A percentile compares a stretch with the other conserved stretches of the same genome.
phyloP scores from a whole-genome alignment of 139 green algal genomes.

The Spirogloea muscicola region DNA sequence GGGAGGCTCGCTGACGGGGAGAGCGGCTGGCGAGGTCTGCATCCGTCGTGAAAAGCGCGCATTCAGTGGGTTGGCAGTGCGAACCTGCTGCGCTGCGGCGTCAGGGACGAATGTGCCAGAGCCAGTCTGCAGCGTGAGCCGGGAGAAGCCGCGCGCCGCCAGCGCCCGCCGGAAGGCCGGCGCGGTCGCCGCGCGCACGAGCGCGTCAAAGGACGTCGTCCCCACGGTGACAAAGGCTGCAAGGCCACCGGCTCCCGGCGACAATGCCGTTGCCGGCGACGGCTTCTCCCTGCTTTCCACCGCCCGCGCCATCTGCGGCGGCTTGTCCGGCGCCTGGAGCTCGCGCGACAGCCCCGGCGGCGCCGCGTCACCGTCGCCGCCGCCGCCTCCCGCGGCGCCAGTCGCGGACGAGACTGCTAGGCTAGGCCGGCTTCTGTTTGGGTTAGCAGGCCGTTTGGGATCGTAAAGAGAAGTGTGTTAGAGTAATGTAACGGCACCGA shows the following conservation, averaged over 20 bases:
- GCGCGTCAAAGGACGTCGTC: conserved; percentile 50
- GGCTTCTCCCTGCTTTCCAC: background rate
- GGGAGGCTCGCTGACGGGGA: too few relatives aligned
- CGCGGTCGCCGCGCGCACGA: conserved; percentile 39
- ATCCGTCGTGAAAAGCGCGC: background rate
- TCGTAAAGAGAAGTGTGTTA: too few relatives aligned
- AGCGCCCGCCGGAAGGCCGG: conserved; percentile 9
- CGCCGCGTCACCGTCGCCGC: background rate
- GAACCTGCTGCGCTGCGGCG: background rate
- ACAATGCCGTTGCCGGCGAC: background rate
- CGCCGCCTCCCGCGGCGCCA: too few relatives aligned
- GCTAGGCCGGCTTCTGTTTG: too few relatives aligned
- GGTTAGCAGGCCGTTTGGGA: too few relatives aligned
- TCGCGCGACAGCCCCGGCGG: background rate
- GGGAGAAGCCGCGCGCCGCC: conserved; percentile 20
- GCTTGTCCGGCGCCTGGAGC: background rate
- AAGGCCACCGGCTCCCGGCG: background rate
- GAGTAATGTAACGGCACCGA: too few relatives aligned
- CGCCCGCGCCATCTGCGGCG: background rate
- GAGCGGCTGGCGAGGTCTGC: background rate
- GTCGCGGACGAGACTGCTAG: too few relatives aligned
- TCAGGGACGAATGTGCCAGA: conserved; percentile 19
- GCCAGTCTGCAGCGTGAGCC: conserved; percentile 37
- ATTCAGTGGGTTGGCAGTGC: background rate
- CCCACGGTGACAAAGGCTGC: conserved; percentile 47